Evolutionary conservation across 2,329 filamentous ascomycete species (phyloP).

Genomic region (Aaosphaeria arxii): DNA sequence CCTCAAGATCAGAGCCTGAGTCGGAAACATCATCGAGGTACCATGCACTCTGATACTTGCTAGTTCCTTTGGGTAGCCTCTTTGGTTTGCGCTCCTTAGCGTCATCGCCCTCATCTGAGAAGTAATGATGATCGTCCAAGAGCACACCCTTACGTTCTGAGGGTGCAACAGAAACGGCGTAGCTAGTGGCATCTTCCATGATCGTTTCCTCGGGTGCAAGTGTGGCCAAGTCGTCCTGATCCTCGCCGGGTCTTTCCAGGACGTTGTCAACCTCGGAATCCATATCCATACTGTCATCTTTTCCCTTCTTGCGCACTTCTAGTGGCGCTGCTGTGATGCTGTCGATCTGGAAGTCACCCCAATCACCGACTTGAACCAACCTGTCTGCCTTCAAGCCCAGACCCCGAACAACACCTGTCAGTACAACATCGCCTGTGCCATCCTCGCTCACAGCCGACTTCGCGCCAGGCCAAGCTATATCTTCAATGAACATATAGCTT

Average conservation of each 20-base stretch:
- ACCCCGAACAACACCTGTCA: conserved; percentile 85
- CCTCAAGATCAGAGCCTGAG: conserved; percentile 77
- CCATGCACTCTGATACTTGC: conserved; percentile 92
- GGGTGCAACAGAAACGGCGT: conserved; percentile 44
- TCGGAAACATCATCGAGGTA: conserved; percentile 79
- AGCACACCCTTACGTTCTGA: conserved; percentile 74
- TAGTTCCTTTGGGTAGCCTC: conserved; percentile 84
- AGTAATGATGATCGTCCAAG: conserved; percentile 96
- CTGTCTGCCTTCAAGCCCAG: conserved; percentile 86
- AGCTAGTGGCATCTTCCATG: conserved; percentile 67
- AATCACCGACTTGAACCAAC: conserved; percentile 86
- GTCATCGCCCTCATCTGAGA: conserved; percentile 77
- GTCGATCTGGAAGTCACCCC: conserved; percentile 89
- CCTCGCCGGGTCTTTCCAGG: conserved; percentile 70
- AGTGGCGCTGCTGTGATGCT: conserved; percentile 79
- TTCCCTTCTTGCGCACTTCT: conserved; percentile 54
- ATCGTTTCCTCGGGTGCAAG: conserved; percentile 82
- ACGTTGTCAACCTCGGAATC: conserved; percentile 56
- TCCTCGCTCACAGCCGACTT: conserved; percentile 45
- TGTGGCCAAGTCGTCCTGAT: conserved; percentile 78
- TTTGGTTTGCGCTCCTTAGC: conserved; percentile 62
- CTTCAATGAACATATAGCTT: conserved; percentile 91
- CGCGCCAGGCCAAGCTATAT: conserved; percentile 66
- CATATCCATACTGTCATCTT: conserved; percentile 65
- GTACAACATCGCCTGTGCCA: conserved; percentile 56